These are phyloP conservation scores for Hydnomerulius pinastri DNA, from an alignment of 768 basidiomycete species.

Conservation along the genomic window DNA sequence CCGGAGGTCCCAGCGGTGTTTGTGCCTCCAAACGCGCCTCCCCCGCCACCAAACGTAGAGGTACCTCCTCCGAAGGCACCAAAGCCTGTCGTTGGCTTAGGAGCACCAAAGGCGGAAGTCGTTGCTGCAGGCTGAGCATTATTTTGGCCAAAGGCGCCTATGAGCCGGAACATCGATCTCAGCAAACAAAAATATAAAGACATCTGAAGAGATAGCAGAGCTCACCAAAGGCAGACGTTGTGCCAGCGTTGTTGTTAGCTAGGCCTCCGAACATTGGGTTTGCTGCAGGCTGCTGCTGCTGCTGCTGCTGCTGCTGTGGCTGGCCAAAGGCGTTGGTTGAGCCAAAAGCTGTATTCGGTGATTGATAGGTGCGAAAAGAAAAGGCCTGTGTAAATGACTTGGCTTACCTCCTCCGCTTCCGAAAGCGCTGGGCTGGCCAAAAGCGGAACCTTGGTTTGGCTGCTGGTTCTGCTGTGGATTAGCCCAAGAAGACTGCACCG, in stretches of 20 bases:
- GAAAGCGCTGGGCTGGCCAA: constrained; percentile 72
- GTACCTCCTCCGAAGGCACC: constrained; percentile 71
- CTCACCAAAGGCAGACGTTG: constrained; percentile 40
- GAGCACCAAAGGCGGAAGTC: constrained; percentile 56
- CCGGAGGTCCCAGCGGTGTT: constrained; percentile 33
- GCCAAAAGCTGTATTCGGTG: constrained; percentile 51
- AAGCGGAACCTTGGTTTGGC: constrained; percentile 54
- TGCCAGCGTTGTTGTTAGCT: constrained; percentile 36
- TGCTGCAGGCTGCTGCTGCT: constrained; percentile 59
- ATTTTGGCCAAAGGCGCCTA: constrained; percentile 45
- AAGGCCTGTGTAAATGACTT: constrained; percentile 29
- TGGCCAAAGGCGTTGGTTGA: constrained; percentile 61
- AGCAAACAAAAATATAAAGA: constrained; percentile 4
- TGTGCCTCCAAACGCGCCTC: constrained; percentile 42
- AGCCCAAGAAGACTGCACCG: constrained; percentile 65
- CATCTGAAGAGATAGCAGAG: constrained; percentile 1
- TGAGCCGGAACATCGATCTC: constrained; percentile 5
- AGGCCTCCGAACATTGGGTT: constrained; percentile 84
- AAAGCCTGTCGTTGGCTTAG: constrained; percentile 75
- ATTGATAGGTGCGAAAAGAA: constrained; percentile 26
- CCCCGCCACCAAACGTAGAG: constrained; percentile 49
- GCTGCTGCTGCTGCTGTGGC: constrained; percentile 56
- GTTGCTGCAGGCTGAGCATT: constrained; percentile 38
- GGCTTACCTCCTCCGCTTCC: constrained; percentile 52
- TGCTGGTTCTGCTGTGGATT: constrained; percentile 67